Conservation (phyloP, 2,329 filamentous ascomycete species). For the Fusarium coicis region DNA sequence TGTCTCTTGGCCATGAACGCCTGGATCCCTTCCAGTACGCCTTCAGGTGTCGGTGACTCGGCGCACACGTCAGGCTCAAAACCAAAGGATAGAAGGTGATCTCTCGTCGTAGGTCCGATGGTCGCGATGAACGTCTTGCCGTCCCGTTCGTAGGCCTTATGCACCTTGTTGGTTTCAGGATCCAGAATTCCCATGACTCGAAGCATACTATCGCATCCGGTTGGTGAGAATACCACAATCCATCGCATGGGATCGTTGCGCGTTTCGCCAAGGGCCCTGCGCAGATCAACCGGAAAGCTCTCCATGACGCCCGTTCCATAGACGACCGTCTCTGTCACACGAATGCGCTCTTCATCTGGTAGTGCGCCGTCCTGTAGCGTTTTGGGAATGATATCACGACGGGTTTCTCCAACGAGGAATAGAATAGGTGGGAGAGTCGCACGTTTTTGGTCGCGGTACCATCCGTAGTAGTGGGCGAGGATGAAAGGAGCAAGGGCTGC, state of each 20-base stretch:
- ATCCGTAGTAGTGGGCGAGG: constrained; percentile 75
- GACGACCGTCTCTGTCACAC: constrained; percentile 81
- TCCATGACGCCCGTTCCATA: constrained; percentile 89
- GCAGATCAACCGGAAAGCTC: constrained; percentile 78
- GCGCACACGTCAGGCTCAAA: constrained; percentile 84
- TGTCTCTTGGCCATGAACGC: constrained; percentile 37
- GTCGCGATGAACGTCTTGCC: constrained; percentile 76
- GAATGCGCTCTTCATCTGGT: constrained; percentile 62
- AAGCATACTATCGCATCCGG: constrained; percentile 71
- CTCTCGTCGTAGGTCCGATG: constrained; percentile 91
- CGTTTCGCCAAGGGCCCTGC: constrained; percentile 59
- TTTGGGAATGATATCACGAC: constrained; percentile 88
- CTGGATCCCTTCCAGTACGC: constrained; percentile 76
- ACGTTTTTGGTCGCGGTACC: constrained; percentile 56
- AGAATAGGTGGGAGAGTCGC: constrained; percentile 71
- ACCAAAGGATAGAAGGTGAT: constrained; percentile 75
- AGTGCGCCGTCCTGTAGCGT: constrained; percentile 72
- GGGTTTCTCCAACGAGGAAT: constrained; percentile 90
- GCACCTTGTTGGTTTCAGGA: constrained; percentile 54
- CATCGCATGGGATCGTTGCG: constrained; percentile 62
- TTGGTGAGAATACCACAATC: constrained; percentile 80
- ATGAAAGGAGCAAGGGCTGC: constrained; percentile 83
- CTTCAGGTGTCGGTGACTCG: constrained; percentile 82
- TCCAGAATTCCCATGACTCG: constrained; percentile 64
- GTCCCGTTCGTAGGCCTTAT: constrained; percentile 40